Conservation (phyloP, 2,329 filamentous ascomycete species). For the Calonectria leucothoes region DNA sequence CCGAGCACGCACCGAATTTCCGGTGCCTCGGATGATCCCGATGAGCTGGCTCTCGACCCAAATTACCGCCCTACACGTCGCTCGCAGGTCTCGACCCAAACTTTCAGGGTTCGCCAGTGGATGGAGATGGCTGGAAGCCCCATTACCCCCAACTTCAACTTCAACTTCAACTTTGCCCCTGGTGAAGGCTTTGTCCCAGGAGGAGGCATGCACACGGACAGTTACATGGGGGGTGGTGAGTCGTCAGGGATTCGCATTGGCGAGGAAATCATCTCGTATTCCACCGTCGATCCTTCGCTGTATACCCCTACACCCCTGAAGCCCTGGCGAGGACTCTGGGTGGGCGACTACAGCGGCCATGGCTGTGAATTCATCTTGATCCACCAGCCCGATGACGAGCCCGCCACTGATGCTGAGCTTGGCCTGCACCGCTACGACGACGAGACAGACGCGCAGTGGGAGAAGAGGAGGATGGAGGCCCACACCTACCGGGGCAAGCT, state of each 20-base stretch:
- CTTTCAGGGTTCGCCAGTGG: conserved; percentile 83
- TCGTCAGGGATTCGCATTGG: conserved; percentile 60
- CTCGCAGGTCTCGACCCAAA: conserved; percentile 72
- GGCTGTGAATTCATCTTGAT: conserved; percentile 90
- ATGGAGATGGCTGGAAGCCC: conserved; percentile 68
- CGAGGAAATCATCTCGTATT: conserved; percentile 70
- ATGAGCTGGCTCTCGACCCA: conserved; percentile 40
- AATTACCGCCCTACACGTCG: conserved; percentile 58
- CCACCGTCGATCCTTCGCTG: conserved; percentile 77
- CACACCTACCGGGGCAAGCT: conserved; percentile 74
- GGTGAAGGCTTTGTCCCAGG: conserved; percentile 32
- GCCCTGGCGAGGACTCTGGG: conserved; percentile 92
- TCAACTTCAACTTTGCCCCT: conserved; percentile 25
- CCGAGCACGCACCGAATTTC: conserved; percentile 69
- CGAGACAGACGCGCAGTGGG: conserved; percentile 61
- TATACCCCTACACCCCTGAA: conserved; percentile 85
- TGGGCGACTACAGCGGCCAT: conserved; percentile 89
- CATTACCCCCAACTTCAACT: conserved; percentile 35
- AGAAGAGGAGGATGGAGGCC: conserved; percentile 56
- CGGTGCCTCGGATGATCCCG: conserved; percentile 41
- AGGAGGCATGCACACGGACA: conserved; percentile 23
- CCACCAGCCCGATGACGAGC: conserved; percentile 72
- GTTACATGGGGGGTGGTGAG: conserved; percentile 21
- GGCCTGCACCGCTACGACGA: conserved; percentile 51
- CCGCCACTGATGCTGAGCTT: conserved; percentile 52